A percentile compares a stretch with the other conserved stretches of the same genome.
These are phyloP conservation scores for Mycena venus DNA, from an alignment of 768 basidiomycete genomes.

Conservation along the genomic window DNA sequence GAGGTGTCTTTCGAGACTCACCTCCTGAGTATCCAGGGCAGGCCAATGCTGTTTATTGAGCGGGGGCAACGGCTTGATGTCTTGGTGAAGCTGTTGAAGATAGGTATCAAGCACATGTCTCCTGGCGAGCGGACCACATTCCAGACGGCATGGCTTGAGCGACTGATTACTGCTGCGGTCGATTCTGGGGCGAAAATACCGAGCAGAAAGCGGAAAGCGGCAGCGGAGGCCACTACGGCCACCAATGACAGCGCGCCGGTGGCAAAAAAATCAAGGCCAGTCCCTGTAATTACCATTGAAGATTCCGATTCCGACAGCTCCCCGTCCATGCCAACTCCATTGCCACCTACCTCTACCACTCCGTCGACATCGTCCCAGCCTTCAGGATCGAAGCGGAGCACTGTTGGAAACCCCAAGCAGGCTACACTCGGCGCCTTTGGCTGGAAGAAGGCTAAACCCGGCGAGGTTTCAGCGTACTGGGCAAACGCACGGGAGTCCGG, in stretches of 20 bases:
- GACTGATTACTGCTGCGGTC: not conserved
- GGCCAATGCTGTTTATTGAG: not conserved
- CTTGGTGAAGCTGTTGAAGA: not conserved
- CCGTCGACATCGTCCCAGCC: not conserved
- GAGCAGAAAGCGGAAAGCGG: not conserved
- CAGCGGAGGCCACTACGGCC: not conserved
- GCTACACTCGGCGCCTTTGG: not conserved
- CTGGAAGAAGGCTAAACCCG: not conserved
- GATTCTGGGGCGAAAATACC: too few relatives aligned
- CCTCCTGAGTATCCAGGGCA: not conserved
- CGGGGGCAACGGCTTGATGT: not conserved
- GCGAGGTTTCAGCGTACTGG: not conserved
- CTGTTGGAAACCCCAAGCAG: not conserved
- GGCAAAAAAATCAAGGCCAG: not conserved
- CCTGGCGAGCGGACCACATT: not conserved
- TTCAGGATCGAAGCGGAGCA: not conserved
- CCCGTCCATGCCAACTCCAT: too few relatives aligned
- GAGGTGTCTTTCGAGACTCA: conserved; percentile 12
- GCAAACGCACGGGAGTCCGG: not conserved
- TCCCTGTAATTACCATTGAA: too few relatives aligned
- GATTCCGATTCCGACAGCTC: too few relatives aligned
- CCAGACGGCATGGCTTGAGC: conserved; percentile 5
- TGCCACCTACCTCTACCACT: too few relatives aligned
- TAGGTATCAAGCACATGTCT: not conserved
- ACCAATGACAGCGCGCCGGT: not conserved